phyloP scores from a whole-genome alignment of 2,329 filamentous ascomycete species.

The Apiospora aurea region DNA sequence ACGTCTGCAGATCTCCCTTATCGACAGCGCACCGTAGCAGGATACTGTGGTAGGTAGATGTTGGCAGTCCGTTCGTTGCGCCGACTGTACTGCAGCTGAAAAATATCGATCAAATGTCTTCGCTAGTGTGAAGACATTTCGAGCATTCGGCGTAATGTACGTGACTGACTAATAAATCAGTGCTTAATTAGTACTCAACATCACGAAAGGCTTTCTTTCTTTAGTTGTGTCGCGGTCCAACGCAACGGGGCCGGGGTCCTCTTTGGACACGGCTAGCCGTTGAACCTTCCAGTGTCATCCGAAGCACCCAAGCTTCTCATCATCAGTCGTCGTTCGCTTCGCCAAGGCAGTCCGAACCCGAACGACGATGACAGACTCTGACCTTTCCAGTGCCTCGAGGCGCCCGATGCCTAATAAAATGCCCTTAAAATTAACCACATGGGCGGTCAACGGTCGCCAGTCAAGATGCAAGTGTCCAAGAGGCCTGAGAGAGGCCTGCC shows the following conservation, averaged over 20 bases:
- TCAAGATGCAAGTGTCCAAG: not conserved
- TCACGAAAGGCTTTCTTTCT: slow-evolving; percentile 18
- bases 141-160: not conserved
- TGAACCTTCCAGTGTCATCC: slow-evolving; percentile 9
- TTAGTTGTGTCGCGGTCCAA: slow-evolving; percentile 13
- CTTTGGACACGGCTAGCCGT: slow-evolving; percentile 19
- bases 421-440: not conserved
- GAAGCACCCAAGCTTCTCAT: not conserved
- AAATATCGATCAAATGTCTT: not conserved
- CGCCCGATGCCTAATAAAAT: slow-evolving; percentile 2
- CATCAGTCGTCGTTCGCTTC: slow-evolving; percentile 4
- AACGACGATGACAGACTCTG: not conserved
- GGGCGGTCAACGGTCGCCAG: slow-evolving; percentile 15
- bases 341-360: slow-evolving; percentile 17
- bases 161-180: slow-evolving; percentile 12
- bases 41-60: no score
- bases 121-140: not conserved
- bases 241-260: not conserved
- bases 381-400: not conserved
- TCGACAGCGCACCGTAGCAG: not conserved
- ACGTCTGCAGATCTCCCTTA: slow-evolving; percentile 2
- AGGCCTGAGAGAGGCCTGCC: slow-evolving; percentile 8
- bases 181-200: slow-evolving; percentile 16
- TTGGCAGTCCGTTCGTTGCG: not conserved
- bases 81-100: not conserved